Evolutionary conservation across 139 green algal genomes (phyloP).

Genomic region (Volvox africanus): DNA sequence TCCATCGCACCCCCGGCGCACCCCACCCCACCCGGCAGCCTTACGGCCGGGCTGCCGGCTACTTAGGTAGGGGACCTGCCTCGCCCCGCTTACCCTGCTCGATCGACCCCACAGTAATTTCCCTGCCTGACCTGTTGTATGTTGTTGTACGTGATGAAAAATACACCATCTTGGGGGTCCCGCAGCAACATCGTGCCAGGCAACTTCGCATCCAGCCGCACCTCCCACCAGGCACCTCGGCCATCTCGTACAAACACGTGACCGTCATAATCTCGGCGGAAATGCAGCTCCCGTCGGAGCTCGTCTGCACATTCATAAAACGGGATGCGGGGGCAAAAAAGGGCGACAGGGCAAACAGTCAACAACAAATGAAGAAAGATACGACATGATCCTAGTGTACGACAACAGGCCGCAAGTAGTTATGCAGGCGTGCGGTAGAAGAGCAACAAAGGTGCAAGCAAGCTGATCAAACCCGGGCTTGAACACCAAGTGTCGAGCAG

Average conservation of each 20-base stretch:
- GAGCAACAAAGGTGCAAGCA: too few species aligned
- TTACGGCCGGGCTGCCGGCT: too few species aligned
- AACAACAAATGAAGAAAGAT: too few species aligned
- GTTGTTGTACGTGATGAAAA: conserved; percentile 65
- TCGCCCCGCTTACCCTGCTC: background rate
- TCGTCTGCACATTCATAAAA: conserved; percentile 50
- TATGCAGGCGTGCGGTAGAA: too few species aligned
- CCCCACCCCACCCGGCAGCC: background rate
- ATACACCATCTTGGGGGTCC: conserved; percentile 49
- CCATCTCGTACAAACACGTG: conserved; percentile 60
- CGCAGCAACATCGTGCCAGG: conserved; percentile 70
- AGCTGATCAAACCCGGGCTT: too few species aligned
- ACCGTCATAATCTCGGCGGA: conserved; percentile 66
- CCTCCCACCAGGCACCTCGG: conserved; percentile 44
- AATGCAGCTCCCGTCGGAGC: conserved; percentile 59
- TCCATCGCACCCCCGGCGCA: too few species aligned
- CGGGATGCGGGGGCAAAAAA: too few species aligned
- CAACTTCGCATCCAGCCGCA: conserved; percentile 67
- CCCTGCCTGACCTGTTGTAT: conserved; percentile 62
- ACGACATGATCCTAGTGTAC: too few species aligned
- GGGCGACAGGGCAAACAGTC: too few species aligned
- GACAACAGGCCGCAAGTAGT: too few species aligned
- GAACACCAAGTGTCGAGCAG: too few species aligned
- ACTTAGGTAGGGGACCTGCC: too few species aligned
- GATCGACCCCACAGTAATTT: background rate